Base-by-base conservation (phyloP, 2,329 filamentous ascomycete genomes). In the Xylariaceae sp. region DNA sequence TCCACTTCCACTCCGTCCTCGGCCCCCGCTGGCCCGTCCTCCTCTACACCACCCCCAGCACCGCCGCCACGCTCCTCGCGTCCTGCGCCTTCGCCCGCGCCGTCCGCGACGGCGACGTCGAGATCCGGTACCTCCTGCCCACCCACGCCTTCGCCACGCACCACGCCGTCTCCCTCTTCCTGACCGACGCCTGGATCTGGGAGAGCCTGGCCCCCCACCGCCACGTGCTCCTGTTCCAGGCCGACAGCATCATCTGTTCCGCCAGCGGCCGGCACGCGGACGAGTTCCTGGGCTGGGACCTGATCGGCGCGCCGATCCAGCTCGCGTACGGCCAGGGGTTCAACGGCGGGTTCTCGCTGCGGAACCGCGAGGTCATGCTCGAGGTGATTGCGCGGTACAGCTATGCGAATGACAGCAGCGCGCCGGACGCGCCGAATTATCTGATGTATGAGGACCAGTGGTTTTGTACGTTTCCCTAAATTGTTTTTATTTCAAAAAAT, bases 1-100 rank as follows among this genome's bases (percentile, higher is more conserved):
- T 68, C 12, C 64, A 68, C 41, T 68, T 65, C 46, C 50, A 57
- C 30, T 54, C 53, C 32, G 61, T 67, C 9, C 63, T 72, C 4
- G 69, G 68, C 1, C 66, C 68, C 9, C 47, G 49, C 9, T 72
- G 69, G 68, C 67, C 67, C 4, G 62, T 73, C 30, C 56, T 71
- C 17, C 62, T 71, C 32, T 68, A 66, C 47, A 72, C 69, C 0
- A 57, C 61, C 2, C 48, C 57, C n/a, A 51, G 54, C 39, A 57
- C 45, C 7, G 55, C 52, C 39, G 29, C 49, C 3, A 37, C 19
- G 3, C 40, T 50, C 16, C 50, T 49, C 3, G 31, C 38, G 12
- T 64, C 63, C 3, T 57, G 63, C 2, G 48, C 65, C 9, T 62
- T 69, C 39, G 52, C 54, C 9, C 65, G 65, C 4, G 62, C 64